Base-by-base conservation (phyloP, 371 early-diverging fungal species). In the Rhizopus sp. region DNA sequence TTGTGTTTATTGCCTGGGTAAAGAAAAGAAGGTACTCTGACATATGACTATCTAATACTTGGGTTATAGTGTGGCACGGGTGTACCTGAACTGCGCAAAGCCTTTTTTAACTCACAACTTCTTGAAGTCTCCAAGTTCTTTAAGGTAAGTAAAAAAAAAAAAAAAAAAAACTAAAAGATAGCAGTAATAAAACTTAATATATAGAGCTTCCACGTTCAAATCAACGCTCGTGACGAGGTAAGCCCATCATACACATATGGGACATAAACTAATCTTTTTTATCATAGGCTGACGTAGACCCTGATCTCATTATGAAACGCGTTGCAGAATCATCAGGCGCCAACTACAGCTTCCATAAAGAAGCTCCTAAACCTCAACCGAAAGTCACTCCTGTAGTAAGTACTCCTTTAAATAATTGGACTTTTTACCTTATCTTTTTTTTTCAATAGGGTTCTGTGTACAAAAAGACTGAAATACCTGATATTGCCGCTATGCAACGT, bases 1-100 rank as follows among this genome's bases (percentile, higher is more conserved):
- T 87, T 69, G 92, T 95, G 44, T 85, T 97, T 62, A 87, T 97
- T 60, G 90, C 87, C n/a, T 97, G 95, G 95, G 91, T 91, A 82
- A 23, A 63, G 48, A 49, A n/a, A 12, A 57, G 12, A 35, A 23
- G 16, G 41, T 30, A 15, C 8, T 17, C 9, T 49, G 13, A 8
- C 12, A 45, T 15, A 15, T 10, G 13, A 10, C 10, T 48, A 31
- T 53, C n/a, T 29, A 15, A 39, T 46, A 16, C 13, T 49, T 15
- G 55, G 8, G 0, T 50, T 7, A 34, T 64, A 92, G 91, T 95
- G 96, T 66, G 97, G 97, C 4, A 92, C 90, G 47, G 96, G 96
- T 54, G 97, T 96, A 7, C 96, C 95, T 6, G 94, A 93, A 52
- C 69, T 84, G 33, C 87, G 90, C 66, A 97, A 96, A 77, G 96